Percentiles rank a stretch among this genome's conserved stretches.
phyloP scores from a whole-genome alignment of 768 basidiomycete genomes.

The Strobilomyces confusus region DNA sequence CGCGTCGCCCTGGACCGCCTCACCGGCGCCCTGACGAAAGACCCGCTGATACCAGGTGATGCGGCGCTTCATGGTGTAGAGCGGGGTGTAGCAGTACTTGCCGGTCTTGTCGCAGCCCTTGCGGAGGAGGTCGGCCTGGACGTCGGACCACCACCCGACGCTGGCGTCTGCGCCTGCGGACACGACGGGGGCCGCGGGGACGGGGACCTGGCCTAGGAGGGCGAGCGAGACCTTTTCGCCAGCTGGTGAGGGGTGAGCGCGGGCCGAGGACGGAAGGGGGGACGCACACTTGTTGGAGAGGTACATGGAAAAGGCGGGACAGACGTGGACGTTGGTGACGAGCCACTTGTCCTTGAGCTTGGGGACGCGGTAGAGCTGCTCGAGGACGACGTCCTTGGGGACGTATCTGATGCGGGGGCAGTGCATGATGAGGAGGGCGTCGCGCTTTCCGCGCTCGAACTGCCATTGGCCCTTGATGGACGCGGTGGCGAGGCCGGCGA shows the following conservation, averaged over 20 bases:
- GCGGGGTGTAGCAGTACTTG: slow-evolving; percentile 24
- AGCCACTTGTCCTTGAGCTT: slow-evolving; percentile 29
- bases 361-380: slow-evolving; percentile 20
- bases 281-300: slow-evolving; percentile 26
- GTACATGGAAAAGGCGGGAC: slow-evolving; percentile 34
- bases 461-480: slow-evolving; percentile 35
- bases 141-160: slow-evolving; percentile 22
- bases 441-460: slow-evolving; percentile 29
- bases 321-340: slow-evolving; percentile 31
- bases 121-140: slow-evolving; percentile 20
- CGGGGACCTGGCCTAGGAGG: slow-evolving; percentile 12
- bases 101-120: slow-evolving; percentile 20
- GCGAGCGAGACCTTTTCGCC: slow-evolving; percentile 26
- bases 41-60: not conserved
- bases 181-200: slow-evolving; percentile 4
- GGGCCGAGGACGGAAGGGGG: not conserved
- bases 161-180: slow-evolving; percentile 11
- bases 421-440: slow-evolving; percentile 35
- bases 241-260: too few relatives aligned
- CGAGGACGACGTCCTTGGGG: slow-evolving; percentile 22
- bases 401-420: slow-evolving; percentile 23
- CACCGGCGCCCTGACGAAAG: slow-evolving; percentile 4
- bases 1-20: slow-evolving; percentile 3
- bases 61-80: slow-evolving; percentile 23
- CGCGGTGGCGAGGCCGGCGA: slow-evolving; percentile 28